Evolutionary conservation across 805 yeast species (phyloP), one percentile per base, ranked within the genome.

Genomic region (Trichomonascus vanleenenianus): DNA sequence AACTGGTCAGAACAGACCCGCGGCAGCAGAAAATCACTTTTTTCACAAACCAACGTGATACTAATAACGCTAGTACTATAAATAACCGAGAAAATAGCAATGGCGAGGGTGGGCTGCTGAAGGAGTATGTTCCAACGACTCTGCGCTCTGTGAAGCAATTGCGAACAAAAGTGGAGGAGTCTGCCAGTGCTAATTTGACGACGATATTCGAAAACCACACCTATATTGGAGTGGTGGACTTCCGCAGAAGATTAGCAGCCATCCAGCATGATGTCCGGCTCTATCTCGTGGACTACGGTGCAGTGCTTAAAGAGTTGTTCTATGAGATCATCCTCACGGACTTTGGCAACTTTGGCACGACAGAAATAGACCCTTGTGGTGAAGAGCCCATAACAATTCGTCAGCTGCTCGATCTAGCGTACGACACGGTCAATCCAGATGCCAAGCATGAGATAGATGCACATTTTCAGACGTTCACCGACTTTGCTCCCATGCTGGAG

Each of bases 171-270:
- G 73, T 82, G 1, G 77, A 78, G 37, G 52, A 54, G 0, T 50
- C 61, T 0, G 65, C 75, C 0, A 73, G 81, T 57, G 59, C 65
- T n/a, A 72, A 73, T 3, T 63, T 91, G 19, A 81, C 95, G 0
- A 73, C 77, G 37, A 63, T 86, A 1, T 79, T 91, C 61, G 73
- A 82, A 7, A 77, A 83, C 45, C 75, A 83, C 42, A 76, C 82
- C 0, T 85, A 74, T 57, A 82, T 93, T 7, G 98, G 98, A 0
- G 65, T 91, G 2, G 89, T 85, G 1, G 97, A 91, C 59, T 74
- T 74, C 9, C 58, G 64, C 10, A 74, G 78, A 50, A 67, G 97
- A 38, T 66, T 91, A 16, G 81, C 84, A 11, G 83, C 95, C n/a
- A 70, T 91, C 38, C 98, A 93, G 60, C 75, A 80, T 58, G 96